Percentiles rank a stretch among this genome's conserved stretches.
Conservation (phyloP, 306 rosid species). For the Medicago arabica region DNA sequence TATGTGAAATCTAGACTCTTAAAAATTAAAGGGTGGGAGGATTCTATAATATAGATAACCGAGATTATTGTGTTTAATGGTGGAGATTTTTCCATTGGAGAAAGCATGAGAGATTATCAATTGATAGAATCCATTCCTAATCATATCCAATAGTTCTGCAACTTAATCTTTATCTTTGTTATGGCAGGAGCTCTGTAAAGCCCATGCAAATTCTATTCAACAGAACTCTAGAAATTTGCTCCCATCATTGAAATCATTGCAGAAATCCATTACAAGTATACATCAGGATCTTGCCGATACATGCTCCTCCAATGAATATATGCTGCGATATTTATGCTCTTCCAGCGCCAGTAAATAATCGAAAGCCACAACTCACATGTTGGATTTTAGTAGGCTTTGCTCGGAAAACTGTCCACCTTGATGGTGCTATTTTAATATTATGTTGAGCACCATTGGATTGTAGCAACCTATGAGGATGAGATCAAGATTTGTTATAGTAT, state of each 20-base stretch:
- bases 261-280: constrained; percentile 73
- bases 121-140: not conserved
- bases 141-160: not conserved
- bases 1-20: too few relatives aligned
- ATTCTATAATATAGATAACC: not conserved
- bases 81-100: not conserved
- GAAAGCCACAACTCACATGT: constrained; percentile 25
- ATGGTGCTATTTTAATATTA: constrained; percentile 3
- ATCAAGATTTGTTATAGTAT: constrained; percentile 7
- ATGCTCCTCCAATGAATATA: constrained; percentile 87
- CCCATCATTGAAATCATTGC: constrained; percentile 84
- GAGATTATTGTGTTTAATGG: not conserved
- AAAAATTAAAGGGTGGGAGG: too few relatives aligned
- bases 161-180: constrained; percentile 40
- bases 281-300: constrained; percentile 91
- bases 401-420: constrained; percentile 22
- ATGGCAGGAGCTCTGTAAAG: constrained; percentile 84
- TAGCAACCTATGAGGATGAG: constrained; percentile 24
- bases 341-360: constrained; percentile 57
- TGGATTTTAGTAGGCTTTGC: constrained; percentile 21
- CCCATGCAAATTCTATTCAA: constrained; percentile 77
- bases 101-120: not conserved
- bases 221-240: constrained; percentile 73
- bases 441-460: constrained; percentile 10
- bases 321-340: constrained; percentile 77